Evolutionary conservation across 805 yeast genomes (phyloP).

Genomic region (Lipomyces yamadae): DNA sequence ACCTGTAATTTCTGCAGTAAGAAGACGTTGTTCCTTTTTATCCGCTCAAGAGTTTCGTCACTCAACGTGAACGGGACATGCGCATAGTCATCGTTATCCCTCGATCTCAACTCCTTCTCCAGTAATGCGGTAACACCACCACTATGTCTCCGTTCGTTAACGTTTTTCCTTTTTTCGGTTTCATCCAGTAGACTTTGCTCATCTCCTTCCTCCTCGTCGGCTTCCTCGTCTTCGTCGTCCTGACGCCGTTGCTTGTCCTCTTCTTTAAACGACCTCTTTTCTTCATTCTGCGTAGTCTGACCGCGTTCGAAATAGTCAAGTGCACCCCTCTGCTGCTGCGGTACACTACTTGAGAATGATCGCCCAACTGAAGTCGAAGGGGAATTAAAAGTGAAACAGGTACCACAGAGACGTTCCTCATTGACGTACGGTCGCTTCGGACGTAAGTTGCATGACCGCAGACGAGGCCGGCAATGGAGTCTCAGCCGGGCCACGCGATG

Average conservation of each 20-base stretch:
- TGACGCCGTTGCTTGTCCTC: background rate
- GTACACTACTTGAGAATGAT: background rate
- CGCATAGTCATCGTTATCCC: background rate
- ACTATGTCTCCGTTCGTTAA: background rate
- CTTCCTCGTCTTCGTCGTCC: slow-evolving; percentile 2
- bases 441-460: background rate
- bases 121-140: background rate
- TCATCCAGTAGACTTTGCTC: slow-evolving; percentile 2
- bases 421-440: background rate
- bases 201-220: background rate
- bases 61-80: slow-evolving; percentile 9
- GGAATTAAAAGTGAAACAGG: background rate
- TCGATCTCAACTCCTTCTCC: background rate
- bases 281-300: background rate
- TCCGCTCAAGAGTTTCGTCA: slow-evolving; percentile 4
- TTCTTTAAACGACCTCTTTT: background rate
- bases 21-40: slow-evolving; percentile 21
- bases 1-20: slow-evolving; percentile 11
- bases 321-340: background rate
- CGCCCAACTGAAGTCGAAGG: background rate
- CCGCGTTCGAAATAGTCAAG: background rate
- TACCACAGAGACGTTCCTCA: background rate
- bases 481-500: background rate
- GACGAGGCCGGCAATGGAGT: background rate
- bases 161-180: background rate